Conservation (phyloP, 78 protist genomes). For the Capsaspora owczarzaki region DNA sequence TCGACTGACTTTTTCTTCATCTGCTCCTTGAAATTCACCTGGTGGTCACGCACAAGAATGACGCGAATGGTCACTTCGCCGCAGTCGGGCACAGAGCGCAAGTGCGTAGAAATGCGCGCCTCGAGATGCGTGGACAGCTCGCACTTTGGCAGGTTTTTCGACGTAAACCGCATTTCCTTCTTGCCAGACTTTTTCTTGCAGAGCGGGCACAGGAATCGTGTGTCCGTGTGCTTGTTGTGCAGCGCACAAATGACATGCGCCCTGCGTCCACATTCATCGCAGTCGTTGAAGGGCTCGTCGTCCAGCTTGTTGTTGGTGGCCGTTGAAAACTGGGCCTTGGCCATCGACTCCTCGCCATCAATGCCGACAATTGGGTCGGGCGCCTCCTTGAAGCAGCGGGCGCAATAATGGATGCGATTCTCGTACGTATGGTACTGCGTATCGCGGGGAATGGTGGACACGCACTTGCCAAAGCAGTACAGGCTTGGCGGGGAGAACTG, state of each 20-base stretch:
- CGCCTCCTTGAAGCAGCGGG: not conserved
- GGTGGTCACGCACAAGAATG: not conserved
- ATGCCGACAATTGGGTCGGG: not conserved
- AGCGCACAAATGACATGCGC: not conserved
- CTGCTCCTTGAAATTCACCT: too few relatives aligned
- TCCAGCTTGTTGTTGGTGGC: not conserved
- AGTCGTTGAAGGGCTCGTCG: not conserved
- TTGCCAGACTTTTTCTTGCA: too few relatives aligned
- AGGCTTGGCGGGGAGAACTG: not conserved
- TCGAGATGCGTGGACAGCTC: not conserved
- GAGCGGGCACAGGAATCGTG: too few relatives aligned
- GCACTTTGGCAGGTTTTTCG: not conserved
- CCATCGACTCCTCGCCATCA: not conserved
- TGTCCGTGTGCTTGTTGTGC: not conserved
- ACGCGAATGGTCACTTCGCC: not conserved
- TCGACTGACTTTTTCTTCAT: not conserved
- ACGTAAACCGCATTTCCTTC: too few relatives aligned
- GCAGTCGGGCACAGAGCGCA: not conserved
- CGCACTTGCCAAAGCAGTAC: slow-evolving; percentile 18
- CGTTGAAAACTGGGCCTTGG: not conserved
- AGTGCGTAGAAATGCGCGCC: not conserved
- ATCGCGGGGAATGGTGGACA: slow-evolving; percentile 11
- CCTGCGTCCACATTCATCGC: not conserved
- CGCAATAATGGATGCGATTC: slow-evolving; percentile 10
- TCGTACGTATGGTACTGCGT: not conserved